These are phyloP conservation scores for Xanthoconium stramineum DNA, from an alignment of 768 basidiomycete genomes.

Conservation along the genomic window DNA sequence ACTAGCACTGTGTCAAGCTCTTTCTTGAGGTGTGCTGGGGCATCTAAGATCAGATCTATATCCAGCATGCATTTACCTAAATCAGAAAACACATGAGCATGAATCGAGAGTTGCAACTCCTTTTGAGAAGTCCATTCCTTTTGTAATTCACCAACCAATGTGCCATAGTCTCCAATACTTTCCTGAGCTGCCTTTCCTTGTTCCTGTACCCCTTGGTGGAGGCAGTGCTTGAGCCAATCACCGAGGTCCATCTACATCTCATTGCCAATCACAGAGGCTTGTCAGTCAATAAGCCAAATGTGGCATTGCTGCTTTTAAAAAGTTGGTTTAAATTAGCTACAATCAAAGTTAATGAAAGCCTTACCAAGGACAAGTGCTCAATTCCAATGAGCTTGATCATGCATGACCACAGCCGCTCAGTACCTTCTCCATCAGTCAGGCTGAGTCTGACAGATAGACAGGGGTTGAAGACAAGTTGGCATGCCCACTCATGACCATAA, in stretches of 20 bases:
- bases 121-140: conserved; percentile 31
- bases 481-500: too few relatives aligned
- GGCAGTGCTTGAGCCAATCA: conserved; percentile 28
- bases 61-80: too few relatives aligned
- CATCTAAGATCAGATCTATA: background rate
- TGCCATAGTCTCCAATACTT: conserved; percentile 17
- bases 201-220: conserved; percentile 8
- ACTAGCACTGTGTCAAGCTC: background rate
- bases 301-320: conserved; percentile 16
- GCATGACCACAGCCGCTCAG: conserved; percentile 25
- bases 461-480: background rate
- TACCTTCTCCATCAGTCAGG: background rate
- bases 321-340: too few relatives aligned
- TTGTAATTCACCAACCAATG: conserved; percentile 16
- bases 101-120: background rate
- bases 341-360: background rate
- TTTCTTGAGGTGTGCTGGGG: background rate
- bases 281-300: conserved; percentile 36
- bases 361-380: conserved; percentile 31
- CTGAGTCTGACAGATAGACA: background rate
- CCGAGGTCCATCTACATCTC: conserved; percentile 15
- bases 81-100: background rate
- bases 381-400: conserved; percentile 35
- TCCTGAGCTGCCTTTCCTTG: conserved; percentile 11
- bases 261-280: conserved; percentile 6